These are phyloP conservation scores for Jackrogersella multiformis DNA, from an alignment of 495 filamentous ascomycete species.

Conservation along the genomic window DNA sequence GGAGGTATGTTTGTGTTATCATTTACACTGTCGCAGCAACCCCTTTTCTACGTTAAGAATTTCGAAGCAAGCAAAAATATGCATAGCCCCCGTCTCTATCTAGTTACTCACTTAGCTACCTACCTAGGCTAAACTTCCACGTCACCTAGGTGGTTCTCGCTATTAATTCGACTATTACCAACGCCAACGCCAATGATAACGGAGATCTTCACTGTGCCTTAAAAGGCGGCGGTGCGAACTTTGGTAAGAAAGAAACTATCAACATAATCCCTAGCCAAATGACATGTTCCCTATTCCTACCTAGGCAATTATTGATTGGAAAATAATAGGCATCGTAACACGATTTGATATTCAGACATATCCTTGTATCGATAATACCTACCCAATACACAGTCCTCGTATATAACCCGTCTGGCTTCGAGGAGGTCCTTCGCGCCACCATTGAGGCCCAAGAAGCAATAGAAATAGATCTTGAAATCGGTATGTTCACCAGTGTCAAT, in stretches of 20 bases:
- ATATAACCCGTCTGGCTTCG: constrained; percentile 12
- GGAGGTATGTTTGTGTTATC: constrained; percentile 40
- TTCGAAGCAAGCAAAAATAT: background rate
- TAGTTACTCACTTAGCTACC: too few relatives aligned
- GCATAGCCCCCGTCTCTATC: too few relatives aligned
- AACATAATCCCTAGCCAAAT: too few relatives aligned
- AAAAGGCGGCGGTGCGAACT: background rate
- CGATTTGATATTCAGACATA: constrained; percentile 34
- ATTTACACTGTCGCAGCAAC: background rate
- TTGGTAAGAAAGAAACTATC: too few relatives aligned
- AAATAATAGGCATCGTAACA: constrained; percentile 26
- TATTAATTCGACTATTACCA: background rate
- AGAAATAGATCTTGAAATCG: constrained; percentile 22
- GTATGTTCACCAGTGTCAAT: constrained; percentile 38
- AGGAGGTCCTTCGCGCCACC: background rate
- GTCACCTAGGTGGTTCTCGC: background rate
- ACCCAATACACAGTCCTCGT: constrained; percentile 14
- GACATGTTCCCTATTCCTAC: background rate
- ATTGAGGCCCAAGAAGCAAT: constrained; percentile 12
- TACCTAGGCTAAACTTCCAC: background rate
- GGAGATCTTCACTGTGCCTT: background rate
- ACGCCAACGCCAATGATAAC: background rate
- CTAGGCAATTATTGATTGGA: background rate
- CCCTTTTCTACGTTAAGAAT: constrained; percentile 33
- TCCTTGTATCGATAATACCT: constrained; percentile 2